Evolutionary conservation across 2,329 filamentous ascomycete genomes (phyloP), one percentile per base, ranked within the genome.

Genomic region (Simplicillium sp.): DNA sequence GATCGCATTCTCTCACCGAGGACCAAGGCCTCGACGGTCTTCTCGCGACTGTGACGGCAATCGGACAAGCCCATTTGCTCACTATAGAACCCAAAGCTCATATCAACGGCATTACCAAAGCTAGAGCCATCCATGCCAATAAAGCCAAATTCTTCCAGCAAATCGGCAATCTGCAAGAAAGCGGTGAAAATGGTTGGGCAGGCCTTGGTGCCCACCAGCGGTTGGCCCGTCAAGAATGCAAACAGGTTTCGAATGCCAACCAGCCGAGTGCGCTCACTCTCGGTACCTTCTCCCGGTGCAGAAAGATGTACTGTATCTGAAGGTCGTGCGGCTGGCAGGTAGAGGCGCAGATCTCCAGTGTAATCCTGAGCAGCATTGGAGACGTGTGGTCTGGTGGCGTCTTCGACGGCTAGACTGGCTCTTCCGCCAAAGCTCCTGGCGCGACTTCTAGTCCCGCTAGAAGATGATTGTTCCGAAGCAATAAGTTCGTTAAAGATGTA

Each of bases 11-110:
- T 77, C 63, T 98, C 90, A 42, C 86, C 89, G 11, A 98, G 68
- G n/a, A 97, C 74, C 36, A 97, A 73, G 0, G 82, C 85, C 61
- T 97, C 87, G 17, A 97, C 71, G 0, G 86, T 95, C 70, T 92
- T 94, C 55, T 95, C 87, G 18, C 83, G 76, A 56, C 86, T 94
- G 44, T 76, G 67, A 41, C 88, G 74, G 36, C 95, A 82, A 60
- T 97, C 90, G 3, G 78, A 83, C 28, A 97, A 65, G 15, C 70
- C 72, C 45, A 88, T 68, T 57, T 92, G 83, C 36, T 89, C 82
- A 44, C 89, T 77, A 54, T 88, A 94, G 51, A 76, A 77, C 45
- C 78, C 70, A 50, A 89, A 87, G 56, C 80, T 82, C 13, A 77
- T 66, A 36, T 79, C 68, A 2, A 77, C 76, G 2, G 70, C 68